phyloP scores from a whole-genome alignment of 192 early-diverging fungal species.

The Lunasporangiospora selenospora region DNA sequence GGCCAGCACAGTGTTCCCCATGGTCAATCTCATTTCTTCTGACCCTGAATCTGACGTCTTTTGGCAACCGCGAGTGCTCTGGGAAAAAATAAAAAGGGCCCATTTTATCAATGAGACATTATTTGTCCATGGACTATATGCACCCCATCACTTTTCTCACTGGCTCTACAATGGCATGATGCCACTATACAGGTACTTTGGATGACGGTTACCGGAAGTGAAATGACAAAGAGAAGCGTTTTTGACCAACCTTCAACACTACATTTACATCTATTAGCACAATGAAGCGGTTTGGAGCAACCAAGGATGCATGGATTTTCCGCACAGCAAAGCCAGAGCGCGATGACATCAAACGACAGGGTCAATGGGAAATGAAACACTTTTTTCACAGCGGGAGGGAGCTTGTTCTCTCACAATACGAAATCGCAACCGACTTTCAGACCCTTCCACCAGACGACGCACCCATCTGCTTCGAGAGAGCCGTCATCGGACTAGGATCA shows the following conservation, averaged over 20 bases:
- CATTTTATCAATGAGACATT: constrained; percentile 48
- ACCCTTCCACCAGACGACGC: constrained; percentile 12
- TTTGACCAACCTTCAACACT: background rate
- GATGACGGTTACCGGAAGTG: background rate
- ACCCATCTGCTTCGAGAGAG: constrained; percentile 31
- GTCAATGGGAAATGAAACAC: constrained; percentile 24
- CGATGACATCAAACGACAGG: background rate
- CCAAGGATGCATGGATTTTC: constrained; percentile 19
- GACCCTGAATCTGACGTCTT: constrained; percentile 20
- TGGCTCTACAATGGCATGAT: constrained; percentile 56
- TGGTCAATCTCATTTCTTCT: constrained; percentile 36
- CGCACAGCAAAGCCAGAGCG: background rate
- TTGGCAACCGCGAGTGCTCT: constrained; percentile 34
- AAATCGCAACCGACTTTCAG: constrained; percentile 22
- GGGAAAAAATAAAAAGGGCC: constrained; percentile 4
- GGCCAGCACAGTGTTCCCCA: too few species aligned
- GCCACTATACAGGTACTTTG: constrained; percentile 50
- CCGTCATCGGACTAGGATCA: constrained; percentile 34
- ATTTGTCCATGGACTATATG: constrained; percentile 52
- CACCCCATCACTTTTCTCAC: constrained; percentile 53
- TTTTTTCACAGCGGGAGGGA: constrained; percentile 24
- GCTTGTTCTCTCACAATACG: constrained; percentile 15
- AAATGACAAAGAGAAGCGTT: background rate
- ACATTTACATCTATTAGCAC: background rate
- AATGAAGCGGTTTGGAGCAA: constrained; percentile 26